A percentile compares a stretch with the other conserved stretches of the same genome.
phyloP scores from a whole-genome alignment of 2,329 filamentous ascomycete genomes.

The Aureobasidium uvarum region DNA sequence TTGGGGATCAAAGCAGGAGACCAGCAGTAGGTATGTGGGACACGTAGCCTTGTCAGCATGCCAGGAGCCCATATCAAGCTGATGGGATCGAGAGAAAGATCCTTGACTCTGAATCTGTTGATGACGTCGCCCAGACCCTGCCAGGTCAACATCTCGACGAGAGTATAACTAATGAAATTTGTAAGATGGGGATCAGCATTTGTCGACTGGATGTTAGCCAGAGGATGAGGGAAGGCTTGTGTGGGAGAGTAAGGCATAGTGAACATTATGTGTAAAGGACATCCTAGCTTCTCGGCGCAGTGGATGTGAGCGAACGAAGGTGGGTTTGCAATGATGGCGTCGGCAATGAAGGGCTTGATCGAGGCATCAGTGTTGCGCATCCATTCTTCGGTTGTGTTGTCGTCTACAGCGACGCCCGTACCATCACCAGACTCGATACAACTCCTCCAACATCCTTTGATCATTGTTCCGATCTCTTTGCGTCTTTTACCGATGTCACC shows the following conservation, averaged over 20 bases:
- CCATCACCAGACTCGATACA: conserved; percentile 33
- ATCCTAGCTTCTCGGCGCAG: conserved; percentile 70
- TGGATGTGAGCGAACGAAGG: conserved; percentile 76
- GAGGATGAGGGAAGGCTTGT: conserved; percentile 78
- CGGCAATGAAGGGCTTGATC: conserved; percentile 71
- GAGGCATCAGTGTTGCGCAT: conserved; percentile 23
- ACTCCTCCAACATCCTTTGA: conserved; percentile 35
- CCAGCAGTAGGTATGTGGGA: conserved; percentile 96
- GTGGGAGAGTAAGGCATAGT: conserved; percentile 94
- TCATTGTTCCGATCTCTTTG: conserved; percentile 32
- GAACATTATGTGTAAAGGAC: conserved; percentile 55
- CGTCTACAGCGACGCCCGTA: conserved; percentile 35
- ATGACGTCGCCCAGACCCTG: conserved; percentile 83
- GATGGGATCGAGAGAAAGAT: conserved; percentile 71
- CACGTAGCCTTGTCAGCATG: conserved; percentile 68
- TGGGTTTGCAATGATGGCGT: conserved; percentile 76
- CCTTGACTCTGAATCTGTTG: conserved; percentile 74
- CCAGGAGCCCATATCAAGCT: conserved; percentile 81
- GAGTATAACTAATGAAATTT: conserved; percentile 79
- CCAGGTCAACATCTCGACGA: conserved; percentile 92
- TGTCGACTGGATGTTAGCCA: conserved; percentile 76
- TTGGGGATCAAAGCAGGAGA: conserved; percentile 75
- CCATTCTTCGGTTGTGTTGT: conserved; percentile 37
- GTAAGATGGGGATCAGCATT: conserved; percentile 75
- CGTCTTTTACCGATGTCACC: conserved; percentile 33